A percentile compares a stretch with the other conserved stretches of the same genome.
Conservation (phyloP, 371 early-diverging fungal species). For the Mycotypha africana region DNA sequence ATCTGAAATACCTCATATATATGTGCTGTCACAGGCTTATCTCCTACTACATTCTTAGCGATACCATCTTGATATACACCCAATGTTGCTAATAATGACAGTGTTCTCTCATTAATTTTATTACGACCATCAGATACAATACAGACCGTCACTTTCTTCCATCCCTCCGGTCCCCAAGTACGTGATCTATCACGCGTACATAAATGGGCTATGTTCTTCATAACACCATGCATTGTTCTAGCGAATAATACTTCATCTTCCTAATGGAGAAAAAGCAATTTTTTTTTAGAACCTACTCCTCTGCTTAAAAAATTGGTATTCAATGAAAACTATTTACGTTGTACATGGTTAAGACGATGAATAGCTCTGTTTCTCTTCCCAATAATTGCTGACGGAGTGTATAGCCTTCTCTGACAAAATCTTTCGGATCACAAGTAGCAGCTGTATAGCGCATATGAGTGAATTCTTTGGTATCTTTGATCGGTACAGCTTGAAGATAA, state of each 20-base stretch:
- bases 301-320: not conserved
- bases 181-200: constrained; percentile 73
- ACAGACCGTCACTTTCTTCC: constrained; percentile 92
- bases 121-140: constrained; percentile 75
- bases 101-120: constrained; percentile 65
- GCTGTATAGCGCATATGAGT: constrained; percentile 82
- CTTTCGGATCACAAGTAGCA: constrained; percentile 79
- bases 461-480: constrained; percentile 62
- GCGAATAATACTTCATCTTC: constrained; percentile 90
- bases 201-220: constrained; percentile 89
- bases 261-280: constrained; percentile 19
- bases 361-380: constrained; percentile 77
- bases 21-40: constrained; percentile 66
- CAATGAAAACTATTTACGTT: constrained; percentile 41
- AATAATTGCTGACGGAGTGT: constrained; percentile 78
- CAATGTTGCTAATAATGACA: constrained; percentile 75
- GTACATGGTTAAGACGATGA: constrained; percentile 85
- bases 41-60: constrained; percentile 58
- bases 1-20: constrained; percentile 83
- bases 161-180: constrained; percentile 86
- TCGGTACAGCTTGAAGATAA: constrained; percentile 52
- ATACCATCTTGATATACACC: constrained; percentile 93
- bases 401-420: constrained; percentile 69
- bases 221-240: constrained; percentile 85
- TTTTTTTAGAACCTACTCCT: no score